Base-by-base conservation (phyloP, 257 asterid species). In the Nicotiana noctiflora region DNA sequence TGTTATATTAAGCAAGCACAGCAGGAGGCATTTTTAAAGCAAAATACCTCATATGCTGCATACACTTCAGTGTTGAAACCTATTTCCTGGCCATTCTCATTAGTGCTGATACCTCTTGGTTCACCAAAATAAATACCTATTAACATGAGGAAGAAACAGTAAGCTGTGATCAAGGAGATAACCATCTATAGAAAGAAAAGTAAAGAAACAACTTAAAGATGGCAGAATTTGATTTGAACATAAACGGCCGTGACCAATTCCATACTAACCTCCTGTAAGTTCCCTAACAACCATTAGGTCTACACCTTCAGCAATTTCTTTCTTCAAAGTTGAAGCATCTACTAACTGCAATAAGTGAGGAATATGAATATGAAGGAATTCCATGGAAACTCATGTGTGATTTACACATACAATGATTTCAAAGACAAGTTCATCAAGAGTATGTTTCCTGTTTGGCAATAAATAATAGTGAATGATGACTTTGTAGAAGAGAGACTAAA, bases 211-310 rank as follows among this genome's bases (percentile, higher is more conserved):
- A 72, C 78, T 44, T 23, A 21, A 70, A 12, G 59, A 70, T 21
- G 59, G 21, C n/a, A 14, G 57, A 21, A 40, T 18, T 6, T 70
- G 37, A 72, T 72, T 72, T 46, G 60, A 70, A 46, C n/a, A 44
- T 21, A 4, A 70, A 40, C 6, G 77, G 21, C 34, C 1, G 2
- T 44, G 14, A 46, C 19, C 32, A 72, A 72, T 52, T 23, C 61
- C 55, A 79, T 31, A 84, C 93, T 84, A 83, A 96, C 99, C 99
- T 91, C 99, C 99, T 2, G 98, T 96, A 53, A 96, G 92, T 86
- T 96, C 99, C 85, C 99, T 92, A 34, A 96, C 98, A 82, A 96
- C 99, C 98, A 94, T 92, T 87, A 96, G 87, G 84, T 96, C 99
- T 64, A 96, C 99, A 32, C 98, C 99, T 88, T 91, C 99, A 2